phyloP scores from a whole-genome alignment of 2,329 filamentous ascomycete species.

The Lachnellula hyalina region DNA sequence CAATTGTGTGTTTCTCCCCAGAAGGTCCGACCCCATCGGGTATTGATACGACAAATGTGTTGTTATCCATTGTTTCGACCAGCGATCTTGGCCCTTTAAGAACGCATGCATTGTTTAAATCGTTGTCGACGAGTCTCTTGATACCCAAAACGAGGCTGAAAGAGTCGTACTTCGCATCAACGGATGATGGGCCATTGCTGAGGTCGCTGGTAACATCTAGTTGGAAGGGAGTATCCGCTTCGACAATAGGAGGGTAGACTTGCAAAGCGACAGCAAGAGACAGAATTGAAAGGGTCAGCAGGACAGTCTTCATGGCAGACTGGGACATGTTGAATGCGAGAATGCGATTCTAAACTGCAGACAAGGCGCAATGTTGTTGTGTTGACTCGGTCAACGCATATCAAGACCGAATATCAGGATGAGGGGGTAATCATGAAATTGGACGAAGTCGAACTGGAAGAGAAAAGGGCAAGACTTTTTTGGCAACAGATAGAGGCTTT shows the following conservation, averaged over 20 bases:
- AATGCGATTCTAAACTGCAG: no score
- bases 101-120: not conserved
- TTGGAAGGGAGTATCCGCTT: not conserved
- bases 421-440: no score
- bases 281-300: not conserved
- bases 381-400: no score
- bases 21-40: not conserved
- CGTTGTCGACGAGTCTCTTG: not conserved
- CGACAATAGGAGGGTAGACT: not conserved
- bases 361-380: no score
- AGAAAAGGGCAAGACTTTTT: no score
- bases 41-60: not conserved
- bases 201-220: not conserved
- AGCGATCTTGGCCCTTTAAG: not conserved
- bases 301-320: no score
- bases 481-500: no score
- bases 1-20: not conserved
- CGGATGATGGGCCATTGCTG: not conserved
- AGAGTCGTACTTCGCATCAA: not conserved
- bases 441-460: no score
- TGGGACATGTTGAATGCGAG: no score
- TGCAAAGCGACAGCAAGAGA: not conserved
- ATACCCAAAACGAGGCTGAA: not conserved
- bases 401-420: no score
- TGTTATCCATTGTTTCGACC: no score